Evolutionary conservation across 495 filamentous ascomycete genomes (phyloP), one percentile per base, ranked within the genome.

Genomic region (Rhizodiscina lignyota): DNA sequence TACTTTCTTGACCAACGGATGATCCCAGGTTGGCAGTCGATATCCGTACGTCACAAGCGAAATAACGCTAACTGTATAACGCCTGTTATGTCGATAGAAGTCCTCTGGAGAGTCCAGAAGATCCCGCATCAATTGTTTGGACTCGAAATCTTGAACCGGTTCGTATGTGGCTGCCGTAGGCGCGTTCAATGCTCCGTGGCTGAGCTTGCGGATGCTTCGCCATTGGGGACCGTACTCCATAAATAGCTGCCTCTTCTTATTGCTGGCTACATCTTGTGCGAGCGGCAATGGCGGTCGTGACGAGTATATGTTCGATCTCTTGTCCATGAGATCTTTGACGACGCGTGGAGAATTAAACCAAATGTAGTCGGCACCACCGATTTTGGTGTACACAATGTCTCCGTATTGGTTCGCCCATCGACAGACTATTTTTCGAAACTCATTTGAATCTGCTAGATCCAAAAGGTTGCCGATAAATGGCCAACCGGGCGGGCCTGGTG

Each of bases 111-210:
- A 32, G 13, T 50, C 32, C 19, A 53, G 30, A 21, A 56, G 43
- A 20, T 54, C 46, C 4, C 28, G 22, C 30, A 53, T 35, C 32
- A 56, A n/a, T 17, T 48, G 45, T 24, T 45, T 52, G 23, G 49
- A 46, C 32, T 56, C 53, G 26, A 47, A 50, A 24, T 53, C 52
- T 34, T 55, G 52, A 17, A 49, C 48, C 10, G 48, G 39, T 32
- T 50, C 36, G 30, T 52, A 49, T 32, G 39, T 44, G 18, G 44
- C 35, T 3, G 40, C 23, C 5, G 42, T 43, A 21, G 37, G 43
- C 11, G 43, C 27, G 33, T 45, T 45, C 27, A 56, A 41, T 23
- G 51, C 27, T 4, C 42, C 34, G 26, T 56, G 53, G 21, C 39
- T 44, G 26, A 52, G 38, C 37, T 41, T 49, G n/a, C 51, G 42